Base-by-base conservation (phyloP, 2,329 filamentous ascomycete genomes). In the Colletotrichum tanaceti region DNA sequence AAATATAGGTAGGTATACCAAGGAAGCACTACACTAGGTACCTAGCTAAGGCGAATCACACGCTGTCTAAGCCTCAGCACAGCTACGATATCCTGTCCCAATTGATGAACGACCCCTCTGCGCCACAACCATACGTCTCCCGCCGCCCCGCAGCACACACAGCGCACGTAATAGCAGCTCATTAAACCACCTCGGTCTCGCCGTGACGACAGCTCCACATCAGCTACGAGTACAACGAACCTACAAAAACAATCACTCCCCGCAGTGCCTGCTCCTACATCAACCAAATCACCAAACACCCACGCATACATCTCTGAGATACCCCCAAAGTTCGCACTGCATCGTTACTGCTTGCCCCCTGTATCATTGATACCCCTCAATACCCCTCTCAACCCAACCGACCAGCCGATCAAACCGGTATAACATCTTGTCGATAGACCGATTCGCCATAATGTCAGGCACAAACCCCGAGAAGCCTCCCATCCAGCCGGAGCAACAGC, bases 381-480 rank as follows among this genome's bases (percentile, higher is more conserved):
- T 10, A 35, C 32, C 9, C 32, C 7, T 35, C 32, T 35, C 32
- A 3, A 35, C 9, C 63, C 20, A 24, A 16, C 4, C n/a, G 16
- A 35, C 7, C 20, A 22, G n/a, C 13, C 13, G 7, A 11, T 18
- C 57, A 14, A 4, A 1, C 46, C 18, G 6, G 32, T n/a, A n/a
- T 7, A 4, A 62, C 38, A 13, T 22, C 18, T 22, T 46, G 28
- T n/a, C 41, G 32, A 57, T 11, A 41, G 38, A 68, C 32, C 35
- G 2, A 18, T 24, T 10, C n/a, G 6, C n/a, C 13, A 39, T 52
- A 20, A 70, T 70, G 63, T 70, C 67, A 35, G 60, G 63, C 22
- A 53, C 53, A 5, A 65, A 70, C 61, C 62, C 68, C 38, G 70
- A 71, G 60, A 71, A 71, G 64, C 68, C 68, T 10, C 70, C 70